These are phyloP conservation scores for Aspergillus tamarii DNA, from an alignment of 2,329 filamentous ascomycete species.

Conservation along the genomic window DNA sequence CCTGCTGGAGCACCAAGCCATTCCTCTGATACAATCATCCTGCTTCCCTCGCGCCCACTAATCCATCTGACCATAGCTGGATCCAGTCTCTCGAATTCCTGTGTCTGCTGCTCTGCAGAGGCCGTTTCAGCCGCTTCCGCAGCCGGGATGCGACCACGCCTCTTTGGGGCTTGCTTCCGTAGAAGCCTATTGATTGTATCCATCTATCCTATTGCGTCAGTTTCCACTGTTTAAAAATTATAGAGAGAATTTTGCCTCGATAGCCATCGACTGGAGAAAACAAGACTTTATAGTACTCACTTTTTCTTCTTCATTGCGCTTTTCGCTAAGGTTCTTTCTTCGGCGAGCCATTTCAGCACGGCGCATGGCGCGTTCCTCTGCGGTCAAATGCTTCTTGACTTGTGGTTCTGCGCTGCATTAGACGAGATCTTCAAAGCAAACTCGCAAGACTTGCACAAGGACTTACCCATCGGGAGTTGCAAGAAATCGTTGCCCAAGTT, in stretches of 20 bases:
- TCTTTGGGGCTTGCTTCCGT: conserved; percentile 67
- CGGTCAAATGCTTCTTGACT: conserved; percentile 72
- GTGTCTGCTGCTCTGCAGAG: conserved; percentile 42
- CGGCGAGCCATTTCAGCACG: conserved; percentile 74
- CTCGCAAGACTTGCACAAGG: background rate
- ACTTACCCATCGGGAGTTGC: conserved; percentile 59
- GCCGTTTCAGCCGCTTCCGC: conserved; percentile 48
- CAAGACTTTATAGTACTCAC: conserved; percentile 48
- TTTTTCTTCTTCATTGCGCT: conserved; percentile 79
- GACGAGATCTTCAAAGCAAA: background rate
- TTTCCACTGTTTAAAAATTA: background rate
- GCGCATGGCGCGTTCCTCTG: conserved; percentile 73
- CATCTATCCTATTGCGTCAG: conserved; percentile 51
- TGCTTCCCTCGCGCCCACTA: conserved; percentile 45
- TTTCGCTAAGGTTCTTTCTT: conserved; percentile 74
- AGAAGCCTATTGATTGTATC: conserved; percentile 70
- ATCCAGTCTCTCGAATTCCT: conserved; percentile 43
- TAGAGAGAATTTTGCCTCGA: background rate
- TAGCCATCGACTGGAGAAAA: background rate
- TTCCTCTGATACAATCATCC: conserved; percentile 50
- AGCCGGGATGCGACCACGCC: conserved; percentile 52
- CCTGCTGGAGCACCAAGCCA: conserved; percentile 51
- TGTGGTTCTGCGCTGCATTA: conserved; percentile 59
- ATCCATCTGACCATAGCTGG: conserved; percentile 52
- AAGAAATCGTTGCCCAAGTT: conserved; percentile 57